Conservation (phyloP, 768 basidiomycete genomes). For the Lentinula aciculospora region DNA sequence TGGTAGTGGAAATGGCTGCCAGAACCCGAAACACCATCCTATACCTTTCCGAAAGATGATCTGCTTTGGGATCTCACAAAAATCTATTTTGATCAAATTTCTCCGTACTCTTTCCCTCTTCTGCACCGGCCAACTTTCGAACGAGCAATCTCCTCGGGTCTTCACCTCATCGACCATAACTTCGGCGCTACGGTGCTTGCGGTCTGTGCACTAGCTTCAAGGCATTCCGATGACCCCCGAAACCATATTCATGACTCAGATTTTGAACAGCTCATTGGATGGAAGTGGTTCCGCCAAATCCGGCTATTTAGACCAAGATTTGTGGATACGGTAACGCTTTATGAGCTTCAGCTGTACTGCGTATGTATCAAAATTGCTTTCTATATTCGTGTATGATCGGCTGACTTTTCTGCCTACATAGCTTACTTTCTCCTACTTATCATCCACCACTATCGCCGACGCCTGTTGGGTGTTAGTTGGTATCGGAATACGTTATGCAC, state of each 20-base stretch:
- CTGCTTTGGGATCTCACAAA: slow-evolving; percentile 37
- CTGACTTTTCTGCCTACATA: slow-evolving; percentile 3
- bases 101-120: slow-evolving; percentile 33
- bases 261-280: slow-evolving; percentile 18
- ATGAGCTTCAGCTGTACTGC: slow-evolving; percentile 32
- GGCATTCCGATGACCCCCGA: slow-evolving; percentile 36
- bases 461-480: slow-evolving; percentile 30
- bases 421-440: slow-evolving; percentile 21
- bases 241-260: slow-evolving; percentile 18
- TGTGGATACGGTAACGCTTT: slow-evolving; percentile 23
- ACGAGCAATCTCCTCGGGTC: slow-evolving; percentile 19
- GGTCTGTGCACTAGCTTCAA: slow-evolving; percentile 45
- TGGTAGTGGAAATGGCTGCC: neutral
- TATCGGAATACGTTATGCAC: slow-evolving; percentile 31
- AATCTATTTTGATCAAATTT: slow-evolving; percentile 39
- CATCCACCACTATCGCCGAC: slow-evolving; percentile 19
- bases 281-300: slow-evolving; percentile 31
- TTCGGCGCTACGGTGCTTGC: slow-evolving; percentile 43
- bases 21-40: neutral
- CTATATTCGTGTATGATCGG: slow-evolving; percentile 14
- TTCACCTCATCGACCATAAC: neutral
- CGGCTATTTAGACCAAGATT: slow-evolving; percentile 27
- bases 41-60: slow-evolving; percentile 26
- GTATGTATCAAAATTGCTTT: slow-evolving; percentile 16
- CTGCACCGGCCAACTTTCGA: slow-evolving; percentile 51